Evolutionary conservation across 1,284 basidiomycete species (phyloP).

Genomic region (Sparassis latifolia): DNA sequence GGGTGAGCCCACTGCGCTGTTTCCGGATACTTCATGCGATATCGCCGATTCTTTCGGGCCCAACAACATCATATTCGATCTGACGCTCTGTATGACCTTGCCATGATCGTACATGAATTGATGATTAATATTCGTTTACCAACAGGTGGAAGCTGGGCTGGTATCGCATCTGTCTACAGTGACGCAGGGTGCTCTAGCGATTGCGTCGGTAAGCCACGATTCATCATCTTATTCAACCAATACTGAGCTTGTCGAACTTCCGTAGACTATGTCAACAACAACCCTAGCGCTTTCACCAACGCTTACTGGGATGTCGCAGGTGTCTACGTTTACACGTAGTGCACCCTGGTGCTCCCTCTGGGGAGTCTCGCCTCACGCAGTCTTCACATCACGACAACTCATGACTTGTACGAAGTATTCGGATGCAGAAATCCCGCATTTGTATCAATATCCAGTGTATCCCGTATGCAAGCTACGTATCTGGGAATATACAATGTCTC

Average conservation of each 20-base stretch:
- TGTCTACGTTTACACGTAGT: constrained; percentile 22
- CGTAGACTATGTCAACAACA: constrained; percentile 35
- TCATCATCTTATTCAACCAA: neutral
- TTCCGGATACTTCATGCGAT: constrained; percentile 47
- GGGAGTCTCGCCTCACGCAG: constrained; percentile 8
- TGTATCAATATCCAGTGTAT: too few species aligned
- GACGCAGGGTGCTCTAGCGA: constrained; percentile 42
- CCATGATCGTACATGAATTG: neutral
- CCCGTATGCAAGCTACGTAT: too few species aligned
- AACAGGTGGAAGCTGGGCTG: constrained; percentile 50
- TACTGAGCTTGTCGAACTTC: neutral
- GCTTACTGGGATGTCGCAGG: constrained; percentile 43
- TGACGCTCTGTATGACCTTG: constrained; percentile 32
- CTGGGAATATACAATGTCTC: too few species aligned
- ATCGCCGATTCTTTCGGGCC: constrained; percentile 45
- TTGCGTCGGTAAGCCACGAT: constrained; percentile 36
- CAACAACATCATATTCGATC: constrained; percentile 58
- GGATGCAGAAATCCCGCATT: too few species aligned
- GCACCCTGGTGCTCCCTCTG: neutral
- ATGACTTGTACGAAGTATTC: neutral
- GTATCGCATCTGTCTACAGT: constrained; percentile 32
- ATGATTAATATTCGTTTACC: neutral
- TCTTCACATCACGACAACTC: neutral
- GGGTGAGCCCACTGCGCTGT: constrained; percentile 51
- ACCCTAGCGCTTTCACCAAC: constrained; percentile 38